Base-by-base conservation (phyloP, 108 stramenopile genomes). In the Mediolabrus comicus region DNA sequence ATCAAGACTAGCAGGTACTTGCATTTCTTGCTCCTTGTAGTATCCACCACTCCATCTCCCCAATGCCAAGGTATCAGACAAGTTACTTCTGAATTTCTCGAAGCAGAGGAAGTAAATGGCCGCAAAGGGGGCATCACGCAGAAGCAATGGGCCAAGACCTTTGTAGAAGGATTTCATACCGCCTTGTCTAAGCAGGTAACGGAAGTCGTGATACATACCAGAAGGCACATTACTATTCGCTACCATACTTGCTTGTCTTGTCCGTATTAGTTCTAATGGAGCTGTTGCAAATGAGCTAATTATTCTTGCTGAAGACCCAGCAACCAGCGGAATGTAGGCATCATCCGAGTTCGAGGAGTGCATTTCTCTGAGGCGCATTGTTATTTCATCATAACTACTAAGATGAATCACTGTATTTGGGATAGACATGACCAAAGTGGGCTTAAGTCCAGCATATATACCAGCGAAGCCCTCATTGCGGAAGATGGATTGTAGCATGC, bases 51-150 rank as follows among this genome's bases (percentile, higher is more conserved):
- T 35, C 68, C 67, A 73, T 36, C 26, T n/a, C 11, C 66, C 66
- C 3, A 72, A 35, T 2, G 16, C 1, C 10, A 32, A 9, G 8
- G 64, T 30, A 11, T 57, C 26, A 5, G 53, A 66, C 38, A 70
- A 51, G 49, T 17, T 28, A 19, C n/a, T 30, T 49, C 77, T 65
- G 31, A 80, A 75, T 11, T 63, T 28, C 71, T 99, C 97, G 19
- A 95, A 80, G 43, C 74, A 72, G 13, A 84, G 26, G 94, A 97
- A 99, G 66, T 98, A 99, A 7, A 98, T 71, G 22, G 88, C 94
- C 14, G 82, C 75, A 73, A 97, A 99, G 9, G 97, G 97, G 28
- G 96, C 91, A 75, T 99, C 98, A 10, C 98, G 85, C 82, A 87
- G 70, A 27, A 99, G 69, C 16, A 95, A 94, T 12, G 96, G 89